Percentiles rank a stretch among this genome's conserved stretches.
Evolutionary conservation across 1,284 basidiomycete genomes (phyloP).

Genomic region (Cutaneotrichosporon daszewskae): DNA sequence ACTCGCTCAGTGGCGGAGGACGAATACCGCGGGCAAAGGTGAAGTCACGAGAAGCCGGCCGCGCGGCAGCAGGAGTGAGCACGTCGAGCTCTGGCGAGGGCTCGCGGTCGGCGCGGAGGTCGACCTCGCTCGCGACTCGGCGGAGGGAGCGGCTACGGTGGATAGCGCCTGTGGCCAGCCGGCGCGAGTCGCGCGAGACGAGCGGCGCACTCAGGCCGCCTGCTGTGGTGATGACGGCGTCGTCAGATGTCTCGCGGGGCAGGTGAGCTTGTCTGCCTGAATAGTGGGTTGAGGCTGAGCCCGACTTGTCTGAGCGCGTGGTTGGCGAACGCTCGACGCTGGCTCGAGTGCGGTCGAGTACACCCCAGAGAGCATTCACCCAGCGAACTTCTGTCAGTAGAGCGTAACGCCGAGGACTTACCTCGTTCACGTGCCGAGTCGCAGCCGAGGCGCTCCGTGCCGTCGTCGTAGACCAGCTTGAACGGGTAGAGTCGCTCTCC

Average conservation of each 20-base stretch:
- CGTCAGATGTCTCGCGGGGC: constrained; percentile 39
- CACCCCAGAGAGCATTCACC: constrained; percentile 70
- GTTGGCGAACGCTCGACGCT: constrained; percentile 9
- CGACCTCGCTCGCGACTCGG: constrained; percentile 42
- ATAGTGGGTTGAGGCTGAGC: constrained; percentile 5
- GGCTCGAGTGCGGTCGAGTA: constrained; percentile 1
- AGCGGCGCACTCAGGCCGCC: constrained; percentile 36
- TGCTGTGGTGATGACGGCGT: constrained; percentile 37
- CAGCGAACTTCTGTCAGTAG: constrained; percentile 57
- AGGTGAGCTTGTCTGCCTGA: neutral
- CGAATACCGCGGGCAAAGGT: constrained; percentile 34
- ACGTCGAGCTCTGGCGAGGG: neutral
- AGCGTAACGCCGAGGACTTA: constrained; percentile 19
- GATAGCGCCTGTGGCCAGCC: constrained; percentile 29
- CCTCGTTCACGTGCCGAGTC: constrained; percentile 70
- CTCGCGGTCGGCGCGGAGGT: constrained; percentile 21
- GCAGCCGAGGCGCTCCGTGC: constrained; percentile 73
- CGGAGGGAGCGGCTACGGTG: constrained; percentile 31
- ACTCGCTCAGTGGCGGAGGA: constrained; percentile 26
- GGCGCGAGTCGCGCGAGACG: constrained; percentile 33
- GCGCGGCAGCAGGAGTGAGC: constrained; percentile 8
- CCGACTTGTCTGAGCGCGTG: neutral
- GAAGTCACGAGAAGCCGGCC: constrained; percentile 31
- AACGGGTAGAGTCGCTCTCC: constrained; percentile 75
- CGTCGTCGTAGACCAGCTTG: constrained; percentile 77